Evolutionary conservation across 2,329 filamentous ascomycete genomes (phyloP).

Genomic region (Elsinoe australis): DNA sequence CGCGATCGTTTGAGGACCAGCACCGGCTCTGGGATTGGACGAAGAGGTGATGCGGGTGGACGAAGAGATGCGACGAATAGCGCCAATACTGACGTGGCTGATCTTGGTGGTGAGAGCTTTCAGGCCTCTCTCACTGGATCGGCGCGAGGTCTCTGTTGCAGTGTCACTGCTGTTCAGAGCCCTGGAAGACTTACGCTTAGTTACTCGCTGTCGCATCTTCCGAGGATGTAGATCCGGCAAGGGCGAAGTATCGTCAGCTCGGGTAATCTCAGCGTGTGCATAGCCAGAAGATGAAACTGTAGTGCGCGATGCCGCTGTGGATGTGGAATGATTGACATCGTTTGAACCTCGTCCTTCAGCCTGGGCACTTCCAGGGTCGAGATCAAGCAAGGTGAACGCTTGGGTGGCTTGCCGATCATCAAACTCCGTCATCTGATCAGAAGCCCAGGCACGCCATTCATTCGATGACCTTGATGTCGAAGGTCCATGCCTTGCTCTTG

Average conservation of each 20-base stretch:
- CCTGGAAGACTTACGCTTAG: not conserved
- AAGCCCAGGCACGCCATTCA: conserved; percentile 43
- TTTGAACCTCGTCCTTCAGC: too few relatives aligned
- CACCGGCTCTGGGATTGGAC: not conserved
- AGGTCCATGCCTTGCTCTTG: conserved; percentile 20
- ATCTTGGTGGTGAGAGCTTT: not conserved
- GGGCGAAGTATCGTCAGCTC: not conserved
- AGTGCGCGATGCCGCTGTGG: not conserved
- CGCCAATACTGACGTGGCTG: conserved; percentile 6
- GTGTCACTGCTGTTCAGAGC: not conserved
- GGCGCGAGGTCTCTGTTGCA: not conserved
- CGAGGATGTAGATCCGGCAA: not conserved
- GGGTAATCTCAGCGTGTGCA: not conserved
- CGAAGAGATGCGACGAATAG: conserved; percentile 10
- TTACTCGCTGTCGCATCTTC: not conserved
- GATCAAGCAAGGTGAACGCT: conserved; percentile 25
- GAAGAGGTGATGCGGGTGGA: not conserved
- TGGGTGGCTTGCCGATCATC: conserved; percentile 26
- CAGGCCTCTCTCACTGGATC: conserved; percentile 1
- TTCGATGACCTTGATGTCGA: conserved; percentile 31
- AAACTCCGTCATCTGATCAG: conserved; percentile 37
- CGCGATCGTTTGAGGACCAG: not conserved
- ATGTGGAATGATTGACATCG: not conserved
- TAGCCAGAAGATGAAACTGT: not conserved
- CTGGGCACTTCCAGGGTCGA: not conserved